Conservation (phyloP, 179 eudicot species). For the Silene vulgaris region DNA sequence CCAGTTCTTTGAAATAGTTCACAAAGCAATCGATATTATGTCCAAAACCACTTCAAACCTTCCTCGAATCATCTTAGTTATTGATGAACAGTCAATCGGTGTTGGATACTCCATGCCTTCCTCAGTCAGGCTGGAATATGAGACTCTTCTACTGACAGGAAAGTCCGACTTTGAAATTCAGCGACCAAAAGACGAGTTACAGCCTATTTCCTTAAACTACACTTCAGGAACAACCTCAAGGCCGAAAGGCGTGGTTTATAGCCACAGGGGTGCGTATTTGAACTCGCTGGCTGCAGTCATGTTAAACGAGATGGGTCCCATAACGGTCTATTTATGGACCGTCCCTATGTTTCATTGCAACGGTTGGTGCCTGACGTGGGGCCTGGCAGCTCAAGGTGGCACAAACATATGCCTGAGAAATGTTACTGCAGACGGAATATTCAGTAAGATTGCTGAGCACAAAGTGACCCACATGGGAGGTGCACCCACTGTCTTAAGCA, state of each 20-base stretch:
- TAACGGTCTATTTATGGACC: constrained; percentile 67
- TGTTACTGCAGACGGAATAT: constrained; percentile 48
- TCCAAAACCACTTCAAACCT: constrained; percentile 33
- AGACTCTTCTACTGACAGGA: constrained; percentile 43
- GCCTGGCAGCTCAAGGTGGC: constrained; percentile 72
- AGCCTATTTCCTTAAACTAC: constrained; percentile 65
- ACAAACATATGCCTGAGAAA: constrained; percentile 58
- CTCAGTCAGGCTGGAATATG: constrained; percentile 36
- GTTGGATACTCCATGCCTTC: neutral
- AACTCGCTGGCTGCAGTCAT: constrained; percentile 52
- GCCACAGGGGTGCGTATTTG: constrained; percentile 74
- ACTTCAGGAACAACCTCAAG: constrained; percentile 83
- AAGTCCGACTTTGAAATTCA: constrained; percentile 34
- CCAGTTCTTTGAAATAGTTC: constrained; percentile 39
- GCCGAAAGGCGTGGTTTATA: constrained; percentile 74
- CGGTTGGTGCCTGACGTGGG: constrained; percentile 84
- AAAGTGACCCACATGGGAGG: constrained; percentile 67
- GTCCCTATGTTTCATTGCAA: constrained; percentile 90
- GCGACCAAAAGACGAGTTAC: constrained; percentile 54
- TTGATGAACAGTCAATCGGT: constrained; percentile 23
- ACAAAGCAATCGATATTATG: constrained; percentile 44
- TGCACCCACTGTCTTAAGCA: constrained; percentile 70
- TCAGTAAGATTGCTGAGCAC: constrained; percentile 34
- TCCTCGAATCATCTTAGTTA: constrained; percentile 48
- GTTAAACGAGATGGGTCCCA: constrained; percentile 45